Evolutionary conservation across 108 stramenopile genomes (phyloP).

Genomic region (Cyclotella cryptica): DNA sequence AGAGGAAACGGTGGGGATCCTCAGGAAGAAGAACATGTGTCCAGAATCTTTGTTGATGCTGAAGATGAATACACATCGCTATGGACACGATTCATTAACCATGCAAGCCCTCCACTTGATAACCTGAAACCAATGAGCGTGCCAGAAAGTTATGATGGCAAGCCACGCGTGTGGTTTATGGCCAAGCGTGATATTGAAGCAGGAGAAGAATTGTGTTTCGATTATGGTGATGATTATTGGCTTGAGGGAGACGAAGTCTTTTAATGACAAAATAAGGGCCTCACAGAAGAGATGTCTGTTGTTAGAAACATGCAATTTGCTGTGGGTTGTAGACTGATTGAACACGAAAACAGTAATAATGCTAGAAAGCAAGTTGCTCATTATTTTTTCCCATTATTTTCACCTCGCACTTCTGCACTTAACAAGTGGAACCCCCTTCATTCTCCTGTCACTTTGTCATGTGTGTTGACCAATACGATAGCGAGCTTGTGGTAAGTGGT

Average conservation of each 20-base stretch:
- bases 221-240: conserved; percentile 81
- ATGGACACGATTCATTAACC: conserved; percentile 57
- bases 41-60: conserved; percentile 43
- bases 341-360: neutral
- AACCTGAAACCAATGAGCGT: conserved; percentile 43
- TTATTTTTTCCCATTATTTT: too few relatives aligned
- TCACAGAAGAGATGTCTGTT: neutral
- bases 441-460: too few relatives aligned
- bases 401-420: too few relatives aligned
- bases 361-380: neutral
- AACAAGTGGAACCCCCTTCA: too few relatives aligned
- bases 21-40: conserved; percentile 8
- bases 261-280: neutral
- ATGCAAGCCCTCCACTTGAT: conserved; percentile 28
- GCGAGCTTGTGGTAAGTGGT: too few relatives aligned
- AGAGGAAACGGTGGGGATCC: neutral
- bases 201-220: conserved; percentile 86
- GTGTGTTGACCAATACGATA: too few relatives aligned
- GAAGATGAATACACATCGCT: conserved; percentile 42
- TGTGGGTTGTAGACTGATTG: conserved; percentile 1
- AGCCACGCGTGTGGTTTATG: conserved; percentile 75
- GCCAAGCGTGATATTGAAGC: conserved; percentile 65
- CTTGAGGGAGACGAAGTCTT: conserved; percentile 12
- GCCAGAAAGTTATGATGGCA: conserved; percentile 26
- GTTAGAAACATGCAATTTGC: neutral